Evolutionary conservation across 2,329 filamentous ascomycete species (phyloP), one percentile per base, ranked within the genome.

Genomic region (Diplocarpon rosae): DNA sequence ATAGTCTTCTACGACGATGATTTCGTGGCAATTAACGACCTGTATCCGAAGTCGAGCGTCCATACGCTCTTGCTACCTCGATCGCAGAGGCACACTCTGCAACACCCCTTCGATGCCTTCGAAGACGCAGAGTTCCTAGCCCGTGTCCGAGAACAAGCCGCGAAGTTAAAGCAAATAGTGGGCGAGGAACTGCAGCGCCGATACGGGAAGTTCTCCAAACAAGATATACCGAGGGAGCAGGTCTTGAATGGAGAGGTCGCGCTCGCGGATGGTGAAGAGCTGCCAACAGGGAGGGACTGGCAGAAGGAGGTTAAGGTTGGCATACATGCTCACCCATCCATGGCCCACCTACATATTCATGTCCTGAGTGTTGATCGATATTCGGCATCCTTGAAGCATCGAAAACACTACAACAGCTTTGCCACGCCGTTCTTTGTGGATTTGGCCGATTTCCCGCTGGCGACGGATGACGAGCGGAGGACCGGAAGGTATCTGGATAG

Each of bases 341-440:
- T 98, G 92, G 81, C 76, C 51, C 87, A 96, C 62, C 62, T 96
- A 43, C 92, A 98, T 64, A 71, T 96, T 3, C 92, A 98, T 63
- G 78, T 96, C 27, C 66, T 96, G 46, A 86, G 84, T 32, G 70
- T 77, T 14, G 92, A 98, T 61, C 82, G 85, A 71, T 72, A 78
- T 56, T 87, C 82, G 31, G 72, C 75, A 10, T 73, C 72, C 37
- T 54, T 95, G 63, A 85, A 81, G 65, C 80, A 90, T 60, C 73
- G 79, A 52, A 90, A 88, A 62, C 92, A 96, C 65, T 96, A 95
- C 66, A 86, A 92, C 59, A 92, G 84, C 52, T 96, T 96, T 65
- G 79, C 76, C 28, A 93, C 89, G 42, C 75, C 76, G 3, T 98
- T 96, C 62, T 76, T 98, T 16, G 75, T 96, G 11, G 70, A 73